Conservation (phyloP, 345 rosid genomes). For the Euclidium syriacum region DNA sequence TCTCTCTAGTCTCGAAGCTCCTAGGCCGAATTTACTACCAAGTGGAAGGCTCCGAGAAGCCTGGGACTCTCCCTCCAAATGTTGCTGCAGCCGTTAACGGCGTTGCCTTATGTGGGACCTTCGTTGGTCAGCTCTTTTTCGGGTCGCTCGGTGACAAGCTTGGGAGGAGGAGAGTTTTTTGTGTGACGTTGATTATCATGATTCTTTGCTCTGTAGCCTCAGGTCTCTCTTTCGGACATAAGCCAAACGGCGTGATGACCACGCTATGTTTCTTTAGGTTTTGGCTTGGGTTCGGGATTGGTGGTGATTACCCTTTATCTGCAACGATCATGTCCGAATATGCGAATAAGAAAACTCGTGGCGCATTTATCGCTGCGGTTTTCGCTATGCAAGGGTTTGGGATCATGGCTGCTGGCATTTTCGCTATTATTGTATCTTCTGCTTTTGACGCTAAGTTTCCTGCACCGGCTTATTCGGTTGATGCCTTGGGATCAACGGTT, state of each 20-base stretch:
- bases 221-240: slow-evolving; percentile 32
- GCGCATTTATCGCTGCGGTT: slow-evolving; percentile 37
- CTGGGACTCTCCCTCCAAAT: slow-evolving; percentile 39
- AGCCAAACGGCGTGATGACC: slow-evolving; percentile 30
- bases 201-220: slow-evolving; percentile 28
- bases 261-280: slow-evolving; percentile 35
- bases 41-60: slow-evolving; percentile 29
- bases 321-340: slow-evolving; percentile 48
- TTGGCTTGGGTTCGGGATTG: slow-evolving; percentile 38
- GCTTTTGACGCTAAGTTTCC: slow-evolving; percentile 29
- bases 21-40: slow-evolving; percentile 44
- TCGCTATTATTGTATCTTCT: slow-evolving; percentile 31
- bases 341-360: slow-evolving; percentile 39
- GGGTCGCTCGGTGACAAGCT: slow-evolving; percentile 67
- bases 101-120: slow-evolving; percentile 40
- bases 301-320: slow-evolving; percentile 41
- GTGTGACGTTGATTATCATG: slow-evolving; percentile 35
- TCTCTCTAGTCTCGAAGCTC: slow-evolving; percentile 37
- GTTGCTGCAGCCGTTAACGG: slow-evolving; percentile 45
- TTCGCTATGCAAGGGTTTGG: slow-evolving; percentile 49
- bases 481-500: slow-evolving; percentile 28
- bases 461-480: slow-evolving; percentile 13
- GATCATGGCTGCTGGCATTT: slow-evolving; percentile 36
- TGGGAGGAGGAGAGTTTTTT: slow-evolving; percentile 69
- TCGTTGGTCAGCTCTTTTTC: slow-evolving; percentile 32